These are phyloP conservation scores for Croton setiger DNA, from an alignment of 441 rosid species.

Conservation along the genomic window DNA sequence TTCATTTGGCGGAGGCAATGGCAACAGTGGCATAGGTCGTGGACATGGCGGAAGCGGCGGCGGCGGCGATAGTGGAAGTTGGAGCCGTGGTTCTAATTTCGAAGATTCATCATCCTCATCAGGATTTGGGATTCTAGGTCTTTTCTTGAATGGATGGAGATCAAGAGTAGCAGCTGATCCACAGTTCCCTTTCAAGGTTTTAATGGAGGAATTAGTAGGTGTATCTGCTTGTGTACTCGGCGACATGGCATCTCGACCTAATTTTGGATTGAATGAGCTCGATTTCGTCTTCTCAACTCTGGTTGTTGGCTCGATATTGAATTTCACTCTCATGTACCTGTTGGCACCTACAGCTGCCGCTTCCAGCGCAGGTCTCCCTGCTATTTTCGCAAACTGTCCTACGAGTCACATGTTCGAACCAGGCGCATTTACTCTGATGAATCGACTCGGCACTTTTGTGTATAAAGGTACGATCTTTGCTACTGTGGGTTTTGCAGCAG, in stretches of 20 bases:
- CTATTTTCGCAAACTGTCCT: conserved; percentile 70
- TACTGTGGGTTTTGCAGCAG: conserved; percentile 86
- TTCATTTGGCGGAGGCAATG: conserved; percentile 27
- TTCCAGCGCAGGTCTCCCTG: conserved; percentile 45
- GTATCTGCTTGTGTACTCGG: conserved; percentile 83
- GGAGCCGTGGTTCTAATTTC: conserved; percentile 19
- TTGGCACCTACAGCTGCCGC: conserved; percentile 66
- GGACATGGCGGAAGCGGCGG: conserved; percentile 37
- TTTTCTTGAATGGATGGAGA: conserved; percentile 72
- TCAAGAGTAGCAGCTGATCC: conserved; percentile 90
- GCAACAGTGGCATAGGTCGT: conserved; percentile 36
- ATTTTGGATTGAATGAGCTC: conserved; percentile 89
- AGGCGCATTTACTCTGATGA: conserved; percentile 45
- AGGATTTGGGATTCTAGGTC: conserved; percentile 49
- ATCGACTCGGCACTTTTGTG: conserved; percentile 68
- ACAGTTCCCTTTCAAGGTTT: conserved; percentile 88
- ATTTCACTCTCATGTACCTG: conserved; percentile 91
- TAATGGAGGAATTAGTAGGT: conserved; percentile 93
- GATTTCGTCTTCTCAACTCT: conserved; percentile 94
- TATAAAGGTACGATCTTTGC: conserved; percentile 84
- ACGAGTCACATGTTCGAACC: conserved; percentile 82
- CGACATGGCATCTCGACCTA: conserved; percentile 97
- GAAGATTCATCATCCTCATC: conserved; percentile 30
- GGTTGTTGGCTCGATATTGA: conserved; percentile 79
- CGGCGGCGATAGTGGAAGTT: conserved; percentile 32